A percentile compares a stretch with the other conserved stretches of the same genome.
Evolutionary conservation across 2,329 filamentous ascomycete genomes (phyloP).

Genomic region (Neonectria coccinea): DNA sequence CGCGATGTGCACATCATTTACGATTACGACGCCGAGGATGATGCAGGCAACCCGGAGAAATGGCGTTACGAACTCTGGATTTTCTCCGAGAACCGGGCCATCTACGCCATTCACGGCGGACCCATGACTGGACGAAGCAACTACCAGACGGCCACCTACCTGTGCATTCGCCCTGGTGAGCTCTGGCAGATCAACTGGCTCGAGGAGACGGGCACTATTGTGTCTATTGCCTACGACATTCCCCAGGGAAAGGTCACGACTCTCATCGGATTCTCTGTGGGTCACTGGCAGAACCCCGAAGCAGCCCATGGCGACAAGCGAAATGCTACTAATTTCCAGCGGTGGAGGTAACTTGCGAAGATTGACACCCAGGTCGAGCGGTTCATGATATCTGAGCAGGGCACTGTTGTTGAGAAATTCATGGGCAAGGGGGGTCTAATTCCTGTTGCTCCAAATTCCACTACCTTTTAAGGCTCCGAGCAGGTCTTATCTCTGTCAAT

Average conservation of each 20-base stretch:
- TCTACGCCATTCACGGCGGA: slow-evolving; percentile 69
- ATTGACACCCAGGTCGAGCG: slow-evolving; percentile 63
- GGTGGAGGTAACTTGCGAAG: slow-evolving; percentile 62
- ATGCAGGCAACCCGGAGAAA: slow-evolving; percentile 62
- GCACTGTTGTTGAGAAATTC: slow-evolving; percentile 57
- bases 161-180: slow-evolving; percentile 68
- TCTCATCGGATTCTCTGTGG: slow-evolving; percentile 64
- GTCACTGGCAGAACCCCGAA: slow-evolving; percentile 64
- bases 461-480: no score
- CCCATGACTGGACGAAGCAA: slow-evolving; percentile 68
- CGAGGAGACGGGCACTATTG: slow-evolving; percentile 69
- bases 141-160: slow-evolving; percentile 65
- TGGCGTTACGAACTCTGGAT: slow-evolving; percentile 73
- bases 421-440: no score
- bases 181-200: slow-evolving; percentile 72
- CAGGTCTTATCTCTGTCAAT: no score
- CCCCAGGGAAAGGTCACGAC: slow-evolving; percentile 60
- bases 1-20: slow-evolving; percentile 66
- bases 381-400: slow-evolving; percentile 65
- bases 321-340: slow-evolving; percentile 59
- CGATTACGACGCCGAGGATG: slow-evolving; percentile 64
- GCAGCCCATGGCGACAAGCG: slow-evolving; percentile 68
- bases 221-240: slow-evolving; percentile 67
- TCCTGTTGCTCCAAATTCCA: no score
- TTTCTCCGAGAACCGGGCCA: slow-evolving; percentile 62